Conservation (phyloP, 2,329 filamentous ascomycete genomes). For the Apiospora marii region DNA sequence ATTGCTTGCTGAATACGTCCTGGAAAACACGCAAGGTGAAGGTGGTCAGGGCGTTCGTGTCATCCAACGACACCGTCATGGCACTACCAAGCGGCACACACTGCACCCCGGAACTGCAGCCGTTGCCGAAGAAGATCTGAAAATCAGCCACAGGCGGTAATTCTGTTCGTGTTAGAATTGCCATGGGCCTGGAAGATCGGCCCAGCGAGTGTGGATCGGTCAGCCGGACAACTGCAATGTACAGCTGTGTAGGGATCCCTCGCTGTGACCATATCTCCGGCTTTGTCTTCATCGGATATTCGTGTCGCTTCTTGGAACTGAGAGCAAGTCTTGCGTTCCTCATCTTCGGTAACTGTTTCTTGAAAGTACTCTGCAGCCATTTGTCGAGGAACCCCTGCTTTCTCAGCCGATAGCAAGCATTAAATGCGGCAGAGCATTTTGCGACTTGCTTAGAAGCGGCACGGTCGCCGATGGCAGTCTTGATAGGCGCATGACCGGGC, state of each 20-base stretch:
- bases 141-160: constrained; percentile 74
- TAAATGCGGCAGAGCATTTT: constrained; percentile 88
- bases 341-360: constrained; percentile 78
- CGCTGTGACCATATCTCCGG: constrained; percentile 73
- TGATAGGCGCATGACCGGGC: constrained; percentile 77
- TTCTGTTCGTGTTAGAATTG: constrained; percentile 72
- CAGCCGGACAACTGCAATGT: constrained; percentile 68
- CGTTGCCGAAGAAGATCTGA: constrained; percentile 74
- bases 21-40: constrained; percentile 82
- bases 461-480: constrained; percentile 67
- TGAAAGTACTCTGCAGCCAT: constrained; percentile 76
- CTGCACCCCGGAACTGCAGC: constrained; percentile 64
- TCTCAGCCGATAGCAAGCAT: constrained; percentile 76
- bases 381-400: constrained; percentile 73
- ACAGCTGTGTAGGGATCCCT: constrained; percentile 62
- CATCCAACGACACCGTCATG: constrained; percentile 52
- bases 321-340: constrained; percentile 87
- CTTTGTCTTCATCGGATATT: constrained; percentile 82
- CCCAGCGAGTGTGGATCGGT: constrained; percentile 62
- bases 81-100: constrained; percentile 53
- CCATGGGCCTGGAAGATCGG: constrained; percentile 67
- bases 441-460: constrained; percentile 77
- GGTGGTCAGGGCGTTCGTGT: constrained; percentile 64
- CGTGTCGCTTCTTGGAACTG: constrained; percentile 75
- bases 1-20: constrained; percentile 90